phyloP scores from a whole-genome alignment of 1,284 basidiomycete species.

The Ceratobasidium sp. region DNA sequence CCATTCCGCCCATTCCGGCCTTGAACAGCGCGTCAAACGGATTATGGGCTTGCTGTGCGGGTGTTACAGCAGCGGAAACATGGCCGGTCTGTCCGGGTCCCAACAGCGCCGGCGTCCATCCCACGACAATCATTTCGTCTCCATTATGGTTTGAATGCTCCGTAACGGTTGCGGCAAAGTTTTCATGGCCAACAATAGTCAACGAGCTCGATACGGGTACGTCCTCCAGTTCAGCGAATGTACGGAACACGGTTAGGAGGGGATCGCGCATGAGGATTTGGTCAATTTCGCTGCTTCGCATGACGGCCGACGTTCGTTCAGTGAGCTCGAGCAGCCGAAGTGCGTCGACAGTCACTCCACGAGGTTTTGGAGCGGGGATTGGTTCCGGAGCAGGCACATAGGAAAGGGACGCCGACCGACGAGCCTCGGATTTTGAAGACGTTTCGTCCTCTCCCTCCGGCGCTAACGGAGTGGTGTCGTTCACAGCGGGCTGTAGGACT shows the following conservation, averaged over 20 bases:
- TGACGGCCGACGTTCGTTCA: conserved; percentile 68
- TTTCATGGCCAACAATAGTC: conserved; percentile 34
- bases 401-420: not conserved
- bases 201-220: conserved; percentile 58
- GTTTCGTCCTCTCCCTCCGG: conserved; percentile 13
- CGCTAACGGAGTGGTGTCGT: not conserved
- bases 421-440: conserved; percentile 15
- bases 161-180: conserved; percentile 24
- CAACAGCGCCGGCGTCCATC: conserved; percentile 62
- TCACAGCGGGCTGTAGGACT: conserved; percentile 15
- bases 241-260: conserved; percentile 65
- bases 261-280: conserved; percentile 65
- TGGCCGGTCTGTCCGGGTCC: conserved; percentile 8
- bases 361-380: not conserved
- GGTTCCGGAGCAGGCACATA: conserved; percentile 9
- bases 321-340: conserved; percentile 68
- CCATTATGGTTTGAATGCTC: conserved; percentile 57
- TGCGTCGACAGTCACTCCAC: conserved; percentile 57
- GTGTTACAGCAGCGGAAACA: conserved; percentile 44
- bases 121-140: conserved; percentile 65
- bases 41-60: conserved; percentile 48
- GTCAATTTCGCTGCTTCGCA: conserved; percentile 65
- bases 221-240: conserved; percentile 65
- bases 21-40: conserved; percentile 54
- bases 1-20: conserved; percentile 53